Base-by-base conservation (phyloP, 2,329 filamentous ascomycete species). In the Fusarium gaditjirri region DNA sequence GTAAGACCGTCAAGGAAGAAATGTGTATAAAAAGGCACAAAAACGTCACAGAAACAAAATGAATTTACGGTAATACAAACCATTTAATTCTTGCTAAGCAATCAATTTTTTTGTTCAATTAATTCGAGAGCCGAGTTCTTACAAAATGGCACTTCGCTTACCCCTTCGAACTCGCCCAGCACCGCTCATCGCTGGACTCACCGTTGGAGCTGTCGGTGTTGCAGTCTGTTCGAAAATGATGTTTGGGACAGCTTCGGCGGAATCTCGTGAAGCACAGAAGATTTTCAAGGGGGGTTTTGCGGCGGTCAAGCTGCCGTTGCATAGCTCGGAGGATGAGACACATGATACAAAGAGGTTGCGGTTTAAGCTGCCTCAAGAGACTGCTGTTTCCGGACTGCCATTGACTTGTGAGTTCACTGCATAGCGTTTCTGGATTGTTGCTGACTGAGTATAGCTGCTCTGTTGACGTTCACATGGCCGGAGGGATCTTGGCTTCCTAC, bases 401-500 rank as follows among this genome's bases (percentile, higher is more conserved):
- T 75, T 89, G 17, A 86, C 86, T 1, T 88, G 85, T 86, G 73
- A 76, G 81, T 70, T 35, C 17, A 13, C 7, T 27, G 3, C 0
- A 1, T 0, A 10, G 7, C 0, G 2, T 13, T 17, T 4, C 1
- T 9, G 3, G 1, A 56, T n/a, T 3, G 13, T 21, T n/a, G 2
- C 56, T 77, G 16, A 77, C 31, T 31, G 5, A 4, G 8, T 10
- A 35, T 82, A 81, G 83, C 85, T 17, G 86, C 91, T 6, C 81
- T 93, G 5, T 82, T 93, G 41, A 90, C 90, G 3, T 78, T 89
- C 42, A 86, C 90, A 5, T 88, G 87, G 71, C 90, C 91, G 1
- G 80, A 86, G 16, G 89, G 88, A 11, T 79, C 83, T 53, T 88
- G 85, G 83, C 76, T 90, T 7, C 91, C 91, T 1, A 87, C 88